Evolutionary conservation across 2,329 filamentous ascomycete genomes (phyloP).

Genomic region (Aspergillus bombycis): DNA sequence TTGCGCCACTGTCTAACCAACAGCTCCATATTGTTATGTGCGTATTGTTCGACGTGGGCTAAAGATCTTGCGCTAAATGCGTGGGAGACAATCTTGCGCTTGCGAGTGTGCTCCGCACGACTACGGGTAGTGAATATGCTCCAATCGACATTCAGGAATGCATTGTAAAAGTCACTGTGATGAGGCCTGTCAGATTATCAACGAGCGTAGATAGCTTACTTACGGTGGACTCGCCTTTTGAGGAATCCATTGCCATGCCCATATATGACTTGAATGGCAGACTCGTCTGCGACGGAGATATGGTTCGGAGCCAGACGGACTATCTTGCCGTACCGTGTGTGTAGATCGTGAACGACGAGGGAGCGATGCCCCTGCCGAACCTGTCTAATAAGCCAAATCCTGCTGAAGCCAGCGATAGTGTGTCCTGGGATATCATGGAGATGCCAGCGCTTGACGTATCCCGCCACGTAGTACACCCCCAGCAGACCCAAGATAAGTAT

Average conservation of each 20-base stretch:
- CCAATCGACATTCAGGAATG: neutral
- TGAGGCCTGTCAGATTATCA: neutral
- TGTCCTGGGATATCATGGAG: neutral
- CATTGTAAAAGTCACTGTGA: neutral
- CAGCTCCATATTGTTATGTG: neutral
- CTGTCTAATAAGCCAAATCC: neutral
- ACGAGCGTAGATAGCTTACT: rapidly evolving
- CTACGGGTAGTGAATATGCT: neutral
- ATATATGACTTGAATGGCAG: neutral
- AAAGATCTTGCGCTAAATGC: neutral
- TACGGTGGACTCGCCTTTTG: neutral
- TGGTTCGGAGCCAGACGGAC: neutral
- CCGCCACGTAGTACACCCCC: neutral
- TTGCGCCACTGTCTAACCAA: neutral
- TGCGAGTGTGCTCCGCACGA: neutral
- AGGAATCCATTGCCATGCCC: neutral
- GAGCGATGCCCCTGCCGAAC: neutral
- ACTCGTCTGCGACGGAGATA: neutral
- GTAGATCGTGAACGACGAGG: neutral
- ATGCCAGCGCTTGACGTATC: neutral
- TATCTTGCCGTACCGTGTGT: neutral
- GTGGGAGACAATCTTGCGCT: neutral
- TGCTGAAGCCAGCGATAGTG: neutral
- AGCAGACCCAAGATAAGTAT: neutral
- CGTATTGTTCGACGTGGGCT: neutral